Conservation (phyloP, 2,329 filamentous ascomycete species). For the Colletotrichum endophyticum region DNA sequence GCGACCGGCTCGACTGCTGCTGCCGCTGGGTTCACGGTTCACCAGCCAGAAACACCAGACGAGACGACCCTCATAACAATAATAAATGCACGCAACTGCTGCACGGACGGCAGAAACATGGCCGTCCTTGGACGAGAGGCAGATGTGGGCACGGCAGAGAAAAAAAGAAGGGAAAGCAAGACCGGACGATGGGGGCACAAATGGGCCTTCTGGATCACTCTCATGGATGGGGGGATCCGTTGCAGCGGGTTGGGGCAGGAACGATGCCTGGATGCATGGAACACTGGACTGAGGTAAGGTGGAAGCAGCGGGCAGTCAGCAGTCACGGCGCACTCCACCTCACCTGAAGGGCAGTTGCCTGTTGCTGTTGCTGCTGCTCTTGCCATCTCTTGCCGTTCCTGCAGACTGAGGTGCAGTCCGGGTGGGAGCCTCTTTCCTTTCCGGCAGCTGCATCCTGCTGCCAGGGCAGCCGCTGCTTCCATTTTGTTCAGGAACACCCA, state of each 20-base stretch:
- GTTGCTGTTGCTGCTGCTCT: not conserved
- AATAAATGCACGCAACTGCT: not conserved
- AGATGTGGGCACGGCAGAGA: not conserved
- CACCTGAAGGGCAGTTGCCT: not conserved
- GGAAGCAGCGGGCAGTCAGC: not conserved
- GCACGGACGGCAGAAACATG: not conserved
- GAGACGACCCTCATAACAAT: conserved; percentile 4
- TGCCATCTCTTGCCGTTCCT: not conserved
- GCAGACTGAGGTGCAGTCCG: not conserved
- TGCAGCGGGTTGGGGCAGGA: not conserved
- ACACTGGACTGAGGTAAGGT: not conserved
- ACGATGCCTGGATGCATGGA: not conserved
- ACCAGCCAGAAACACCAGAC: conserved; percentile 5
- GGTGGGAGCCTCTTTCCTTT: not conserved
- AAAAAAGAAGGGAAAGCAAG: not conserved
- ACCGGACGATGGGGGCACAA: not conserved
- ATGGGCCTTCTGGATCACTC: not conserved
- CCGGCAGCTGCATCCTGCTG: not conserved
- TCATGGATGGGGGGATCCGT: not conserved
- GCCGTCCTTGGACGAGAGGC: not conserved
- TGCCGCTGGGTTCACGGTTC: not conserved
- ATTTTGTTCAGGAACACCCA: not conserved
- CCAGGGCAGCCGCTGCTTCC: not conserved
- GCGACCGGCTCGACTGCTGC: not conserved
- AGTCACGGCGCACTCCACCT: not conserved